Base-by-base conservation (phyloP, 164 flowering plant genomes). In the Malania oleifera region DNA sequence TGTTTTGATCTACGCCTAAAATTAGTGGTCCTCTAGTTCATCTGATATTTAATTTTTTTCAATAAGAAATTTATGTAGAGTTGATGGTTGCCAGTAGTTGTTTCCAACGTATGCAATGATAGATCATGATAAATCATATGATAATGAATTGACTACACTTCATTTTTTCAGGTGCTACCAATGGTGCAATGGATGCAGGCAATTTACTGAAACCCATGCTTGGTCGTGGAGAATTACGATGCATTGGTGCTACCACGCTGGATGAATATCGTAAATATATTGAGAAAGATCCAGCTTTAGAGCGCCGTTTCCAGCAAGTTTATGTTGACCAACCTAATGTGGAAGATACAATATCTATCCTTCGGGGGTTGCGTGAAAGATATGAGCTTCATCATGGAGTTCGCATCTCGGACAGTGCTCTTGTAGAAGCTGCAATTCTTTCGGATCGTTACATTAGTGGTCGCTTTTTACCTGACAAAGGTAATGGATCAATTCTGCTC, bases 101-200 rank as follows among this genome's bases (percentile, higher is more conserved):
- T 9, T 31, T 31, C 35, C 35, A 31, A 31, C 6, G 11, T 47
- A 47, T 7, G 10, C 1, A 22, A 23, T 22, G 27, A n/a, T n/a
- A n/a, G 51, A 22, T 9, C 51, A 18, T 47, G 46, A 43, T n/a
- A 0, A 43, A 5, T 43, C 19, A n/a, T 43, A 51, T 40, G 52
- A 7, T 20, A 17, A 39, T 37, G n/a, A 45, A 31, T n/a, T 54
- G 31, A 49, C 22, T 54, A 13, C 27, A 15, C 35, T 14, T 41
- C 20, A 55, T 34, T 56, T 3, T 60, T 75, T 64, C 74, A 91
- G 96, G 98, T 83, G 96, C 96, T 10, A 85, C 96, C 25, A 87
- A 79, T 75, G 98, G 95, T 70, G 95, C 98, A 46, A 91, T 89
- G 96, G 98, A 89, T 76, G 98, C 98, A 3, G 91, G 92, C 25